Evolutionary conservation across 352 stramenopile genomes (phyloP), one percentile per base, ranked within the genome.

Genomic region (Phytophthora fragariae): DNA sequence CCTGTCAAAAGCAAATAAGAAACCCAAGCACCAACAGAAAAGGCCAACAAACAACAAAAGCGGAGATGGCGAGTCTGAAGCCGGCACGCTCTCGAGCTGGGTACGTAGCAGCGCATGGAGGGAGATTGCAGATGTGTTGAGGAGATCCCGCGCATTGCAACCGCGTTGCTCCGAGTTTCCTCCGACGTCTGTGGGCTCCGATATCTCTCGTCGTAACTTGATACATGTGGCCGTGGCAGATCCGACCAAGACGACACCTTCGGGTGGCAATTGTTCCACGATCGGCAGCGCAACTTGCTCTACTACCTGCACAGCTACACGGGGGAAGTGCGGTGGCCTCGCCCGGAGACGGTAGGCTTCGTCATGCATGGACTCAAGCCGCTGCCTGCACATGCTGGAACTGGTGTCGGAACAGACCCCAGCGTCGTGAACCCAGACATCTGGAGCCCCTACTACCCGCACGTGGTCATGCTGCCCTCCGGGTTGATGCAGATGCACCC

Each of bases 221-320:
- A 17, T 17, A 41, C 29, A 7, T 11, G 49, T 11, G 11, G 12
- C 12, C n/a, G 8, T 59, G 58, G 9, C 41, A 72, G 64, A 65
- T 58, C 39, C 5, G 50, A 67, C 35, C 72, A 67, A 62, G 66
- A 76, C 10, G 68, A 80, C 3, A 57, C 47, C 24, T 94, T 94
- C 62, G 87, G 87, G 15, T 94, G 87, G 87, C 65, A 81, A 44
- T 69, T 77, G 52, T 77, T 79, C 47, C 77, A 88, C 60, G 87
- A 94, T 57, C 60, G 58, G 53, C 74, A 72, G 54, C 81, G 62
- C 52, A 88, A 89, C 24, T 62, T 87, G 33, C 59, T 79, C 27
- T 94, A 83, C 68, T 89, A 86, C 33, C 52, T 92, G 55, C 87
- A 94, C 62, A 87, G 69, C 60, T 86, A 91, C 68, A 94, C 87